A percentile compares a stretch with the other conserved stretches of the same genome.
phyloP scores from a whole-genome alignment of 352 stramenopile genomes.

The Achlya hypogyna region DNA sequence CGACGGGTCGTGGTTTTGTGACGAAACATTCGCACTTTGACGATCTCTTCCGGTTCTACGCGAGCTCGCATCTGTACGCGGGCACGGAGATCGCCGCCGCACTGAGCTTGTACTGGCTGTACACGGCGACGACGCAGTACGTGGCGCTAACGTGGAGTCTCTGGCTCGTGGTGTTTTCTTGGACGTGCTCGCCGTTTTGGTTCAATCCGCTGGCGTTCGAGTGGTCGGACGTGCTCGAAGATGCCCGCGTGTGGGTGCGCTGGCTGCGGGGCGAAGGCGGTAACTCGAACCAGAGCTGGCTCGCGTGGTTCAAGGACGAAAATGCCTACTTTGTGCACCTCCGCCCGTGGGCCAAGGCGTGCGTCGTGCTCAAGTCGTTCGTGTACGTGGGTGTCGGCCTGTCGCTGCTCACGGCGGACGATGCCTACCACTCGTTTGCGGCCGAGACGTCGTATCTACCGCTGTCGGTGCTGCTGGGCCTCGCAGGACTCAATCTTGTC shows the following conservation, averaged over 20 bases:
- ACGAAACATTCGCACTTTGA: constrained; percentile 98
- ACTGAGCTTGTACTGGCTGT: constrained; percentile 91
- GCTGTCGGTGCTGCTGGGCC: constrained; percentile 37
- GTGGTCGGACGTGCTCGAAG: constrained; percentile 89
- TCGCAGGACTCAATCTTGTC: constrained; percentile 50
- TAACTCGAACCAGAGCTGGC: constrained; percentile 90
- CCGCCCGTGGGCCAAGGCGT: constrained; percentile 81
- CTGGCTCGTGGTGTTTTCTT: constrained; percentile 91
- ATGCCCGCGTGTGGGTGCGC: constrained; percentile 85
- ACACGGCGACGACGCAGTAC: constrained; percentile 93
- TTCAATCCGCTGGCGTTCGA: constrained; percentile 97
- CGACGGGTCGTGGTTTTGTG: constrained; percentile 97
- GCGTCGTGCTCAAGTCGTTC: constrained; percentile 83
- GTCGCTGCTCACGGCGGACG: constrained; percentile 69
- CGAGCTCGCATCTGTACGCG: constrained; percentile 67
- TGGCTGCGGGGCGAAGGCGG: constrained; percentile 92
- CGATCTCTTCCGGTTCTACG: constrained; percentile 98
- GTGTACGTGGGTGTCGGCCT: constrained; percentile 83
- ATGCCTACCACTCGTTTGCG: constrained; percentile 59
- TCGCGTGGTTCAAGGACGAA: constrained; percentile 94
- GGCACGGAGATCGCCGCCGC: constrained; percentile 69
- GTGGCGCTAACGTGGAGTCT: constrained; percentile 96
- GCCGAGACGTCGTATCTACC: constrained; percentile 45
- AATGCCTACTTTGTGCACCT: constrained; percentile 90
- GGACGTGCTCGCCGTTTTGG: constrained; percentile 95